Percentiles rank a stretch among this genome's conserved stretches.
Conservation (phyloP, 1,139 yeast genomes). For the Yamadazyma taylorii region DNA sequence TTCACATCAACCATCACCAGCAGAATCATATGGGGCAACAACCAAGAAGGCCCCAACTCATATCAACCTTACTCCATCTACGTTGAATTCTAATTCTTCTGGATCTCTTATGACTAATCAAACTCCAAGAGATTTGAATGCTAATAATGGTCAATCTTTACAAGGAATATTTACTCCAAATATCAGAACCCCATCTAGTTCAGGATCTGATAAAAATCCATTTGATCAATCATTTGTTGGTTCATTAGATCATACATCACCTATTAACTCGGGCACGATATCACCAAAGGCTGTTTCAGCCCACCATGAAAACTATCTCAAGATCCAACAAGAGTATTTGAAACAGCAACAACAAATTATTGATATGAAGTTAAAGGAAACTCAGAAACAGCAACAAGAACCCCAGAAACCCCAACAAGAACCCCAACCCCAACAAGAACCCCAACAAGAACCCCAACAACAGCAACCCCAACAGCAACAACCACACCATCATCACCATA, state of each 20-base stretch:
- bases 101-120: neutral
- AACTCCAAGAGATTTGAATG: neutral
- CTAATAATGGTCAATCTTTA: conserved; percentile 7
- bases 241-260: conserved; percentile 4
- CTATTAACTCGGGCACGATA: conserved; percentile 6
- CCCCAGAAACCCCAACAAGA: too few relatives aligned
- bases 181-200: conserved; percentile 33
- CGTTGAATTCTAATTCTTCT: neutral
- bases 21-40: neutral
- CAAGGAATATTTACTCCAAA: conserved; percentile 42
- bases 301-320: conserved; percentile 38
- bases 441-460: neutral
- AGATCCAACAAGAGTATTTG: conserved; percentile 39
- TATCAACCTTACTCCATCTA: conserved; percentile 1
- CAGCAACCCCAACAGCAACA: conserved; percentile 1
- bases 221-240: conserved; percentile 33
- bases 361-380: conserved; percentile 23
- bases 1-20: conserved; percentile 1
- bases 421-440: neutral
- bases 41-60: neutral
- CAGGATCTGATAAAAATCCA: conserved; percentile 35
- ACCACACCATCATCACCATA: too few relatives aligned
- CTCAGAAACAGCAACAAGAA: neutral
- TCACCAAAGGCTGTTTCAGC: conserved; percentile 4
- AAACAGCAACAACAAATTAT: conserved; percentile 40